A percentile compares a stretch with the other conserved stretches of the same genome.
Conservation (phyloP, 768 basidiomycete species). For the Pisolithus orientalis region DNA sequence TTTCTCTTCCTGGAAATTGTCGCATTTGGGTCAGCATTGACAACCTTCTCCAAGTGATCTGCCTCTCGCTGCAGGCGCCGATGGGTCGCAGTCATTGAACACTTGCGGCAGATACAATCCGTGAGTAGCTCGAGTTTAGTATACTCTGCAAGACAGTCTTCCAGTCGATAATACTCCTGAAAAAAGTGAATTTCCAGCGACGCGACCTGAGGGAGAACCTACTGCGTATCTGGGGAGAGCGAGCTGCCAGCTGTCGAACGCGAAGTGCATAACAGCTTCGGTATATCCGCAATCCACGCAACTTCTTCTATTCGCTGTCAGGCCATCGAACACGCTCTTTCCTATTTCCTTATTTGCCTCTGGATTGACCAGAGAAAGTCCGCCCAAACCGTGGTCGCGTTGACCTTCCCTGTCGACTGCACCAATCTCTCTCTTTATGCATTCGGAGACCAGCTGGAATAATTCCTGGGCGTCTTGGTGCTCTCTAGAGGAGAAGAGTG, state of each 20-base stretch:
- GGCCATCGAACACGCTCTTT: constrained; percentile 80
- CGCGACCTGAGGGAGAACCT: constrained; percentile 22
- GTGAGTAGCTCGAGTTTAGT: constrained; percentile 81
- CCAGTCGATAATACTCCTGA: constrained; percentile 61
- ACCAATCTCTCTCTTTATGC: constrained; percentile 76
- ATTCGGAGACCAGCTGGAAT: constrained; percentile 90
- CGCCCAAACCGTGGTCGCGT: constrained; percentile 68
- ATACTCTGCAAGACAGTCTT: constrained; percentile 84
- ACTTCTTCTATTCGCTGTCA: constrained; percentile 85
- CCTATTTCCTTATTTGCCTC: constrained; percentile 33
- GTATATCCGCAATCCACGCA: constrained; percentile 90
- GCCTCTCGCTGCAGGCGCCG: constrained; percentile 57
- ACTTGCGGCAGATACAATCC: constrained; percentile 92
- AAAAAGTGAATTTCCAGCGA: constrained; percentile 5
- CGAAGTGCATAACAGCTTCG: constrained; percentile 89
- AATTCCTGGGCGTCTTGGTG: constrained; percentile 98
- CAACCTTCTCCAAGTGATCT: constrained; percentile 41
- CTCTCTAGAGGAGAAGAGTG: constrained; percentile 81
- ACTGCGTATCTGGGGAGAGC: constrained; percentile 61
- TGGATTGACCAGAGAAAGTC: constrained; percentile 29
- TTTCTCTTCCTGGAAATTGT: constrained; percentile 72
- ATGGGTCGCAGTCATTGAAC: constrained; percentile 78
- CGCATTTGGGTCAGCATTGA: constrained; percentile 33
- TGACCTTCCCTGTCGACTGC: constrained; percentile 67
- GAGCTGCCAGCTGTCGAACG: constrained; percentile 81